Percentiles rank a stretch among this genome's conserved stretches.
phyloP scores from a whole-genome alignment of 2,329 filamentous ascomycete species.

The Colletotrichum sp. region DNA sequence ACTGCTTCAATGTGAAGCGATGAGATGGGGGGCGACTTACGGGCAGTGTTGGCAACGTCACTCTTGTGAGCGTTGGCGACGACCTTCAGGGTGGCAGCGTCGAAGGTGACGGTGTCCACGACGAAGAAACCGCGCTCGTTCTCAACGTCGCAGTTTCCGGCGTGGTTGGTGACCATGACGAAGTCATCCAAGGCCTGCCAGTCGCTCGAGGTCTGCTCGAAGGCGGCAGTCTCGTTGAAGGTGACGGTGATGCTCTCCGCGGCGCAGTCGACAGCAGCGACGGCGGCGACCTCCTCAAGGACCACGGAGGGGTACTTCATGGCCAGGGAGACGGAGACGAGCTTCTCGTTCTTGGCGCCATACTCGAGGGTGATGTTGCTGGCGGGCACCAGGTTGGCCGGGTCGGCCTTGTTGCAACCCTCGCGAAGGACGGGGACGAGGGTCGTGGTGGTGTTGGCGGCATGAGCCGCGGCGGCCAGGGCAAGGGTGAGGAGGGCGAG shows the following conservation, averaged over 20 bases:
- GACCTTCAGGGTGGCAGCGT: constrained; percentile 19
- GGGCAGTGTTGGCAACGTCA: constrained; percentile 25
- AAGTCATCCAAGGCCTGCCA: constrained; percentile 25
- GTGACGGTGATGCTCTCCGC: constrained; percentile 46
- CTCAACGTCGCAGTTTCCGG: constrained; percentile 24
- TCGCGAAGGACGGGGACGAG: background rate
- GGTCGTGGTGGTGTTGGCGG: constrained; percentile 10
- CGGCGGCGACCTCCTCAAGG: constrained; percentile 43
- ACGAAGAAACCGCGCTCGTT: constrained; percentile 27
- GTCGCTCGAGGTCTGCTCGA: constrained; percentile 22
- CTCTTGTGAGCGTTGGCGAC: constrained; percentile 25
- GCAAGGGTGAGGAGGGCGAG: constrained; percentile 8
- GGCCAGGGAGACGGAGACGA: constrained; percentile 59
- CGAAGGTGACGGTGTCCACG: constrained; percentile 19
- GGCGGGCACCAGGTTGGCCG: constrained; percentile 14
- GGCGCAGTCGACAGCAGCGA: constrained; percentile 61
- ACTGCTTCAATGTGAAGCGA: background rate
- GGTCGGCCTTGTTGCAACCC: constrained; percentile 2
- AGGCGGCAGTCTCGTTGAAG: constrained; percentile 22
- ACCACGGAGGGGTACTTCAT: constrained; percentile 32
- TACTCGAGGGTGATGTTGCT: constrained; percentile 45
- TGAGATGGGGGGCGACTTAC: background rate
- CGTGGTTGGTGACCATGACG: constrained; percentile 27
- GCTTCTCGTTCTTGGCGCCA: constrained; percentile 42
- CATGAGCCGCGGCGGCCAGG: constrained; percentile 1